Conservation (phyloP, 345 rosid species). For the Eucalyptus cloeziana region DNA sequence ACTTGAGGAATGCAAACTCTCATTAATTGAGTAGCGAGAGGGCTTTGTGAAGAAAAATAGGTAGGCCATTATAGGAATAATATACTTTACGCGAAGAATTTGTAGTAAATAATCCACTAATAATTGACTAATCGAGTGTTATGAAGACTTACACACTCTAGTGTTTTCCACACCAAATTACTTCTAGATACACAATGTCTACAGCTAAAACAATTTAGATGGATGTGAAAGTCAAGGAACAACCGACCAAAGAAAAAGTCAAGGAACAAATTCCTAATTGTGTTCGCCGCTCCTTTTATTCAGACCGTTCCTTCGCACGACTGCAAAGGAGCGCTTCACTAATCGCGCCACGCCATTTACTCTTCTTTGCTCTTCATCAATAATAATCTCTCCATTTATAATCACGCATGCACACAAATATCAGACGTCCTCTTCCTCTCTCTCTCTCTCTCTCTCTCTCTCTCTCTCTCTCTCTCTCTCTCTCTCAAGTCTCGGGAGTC, state of each 20-base stretch:
- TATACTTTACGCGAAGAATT: neutral
- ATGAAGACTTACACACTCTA: accelerated
- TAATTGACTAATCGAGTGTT: too few species aligned
- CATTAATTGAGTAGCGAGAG: neutral
- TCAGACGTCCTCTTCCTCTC: neutral
- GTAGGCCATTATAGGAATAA: neutral
- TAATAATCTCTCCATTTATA: neutral
- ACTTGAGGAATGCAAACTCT: neutral
- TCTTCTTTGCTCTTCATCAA: neutral
- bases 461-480: neutral
- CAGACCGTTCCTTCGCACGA: neutral
- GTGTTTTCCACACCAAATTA: neutral
- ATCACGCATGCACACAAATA: neutral
- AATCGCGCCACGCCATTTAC: neutral
- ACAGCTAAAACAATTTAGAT: neutral
- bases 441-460: neutral
- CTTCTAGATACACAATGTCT: neutral
- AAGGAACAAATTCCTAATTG: neutral
- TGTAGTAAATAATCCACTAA: too few species aligned
- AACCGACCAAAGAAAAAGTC: too few species aligned
- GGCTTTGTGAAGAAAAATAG: neutral
- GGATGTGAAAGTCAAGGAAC: neutral
- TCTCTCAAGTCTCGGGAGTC: neutral
- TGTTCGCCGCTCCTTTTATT: neutral
- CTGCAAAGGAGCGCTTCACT: neutral